phyloP scores from a whole-genome alignment of 768 basidiomycete species.

The Boletus huronensis region DNA sequence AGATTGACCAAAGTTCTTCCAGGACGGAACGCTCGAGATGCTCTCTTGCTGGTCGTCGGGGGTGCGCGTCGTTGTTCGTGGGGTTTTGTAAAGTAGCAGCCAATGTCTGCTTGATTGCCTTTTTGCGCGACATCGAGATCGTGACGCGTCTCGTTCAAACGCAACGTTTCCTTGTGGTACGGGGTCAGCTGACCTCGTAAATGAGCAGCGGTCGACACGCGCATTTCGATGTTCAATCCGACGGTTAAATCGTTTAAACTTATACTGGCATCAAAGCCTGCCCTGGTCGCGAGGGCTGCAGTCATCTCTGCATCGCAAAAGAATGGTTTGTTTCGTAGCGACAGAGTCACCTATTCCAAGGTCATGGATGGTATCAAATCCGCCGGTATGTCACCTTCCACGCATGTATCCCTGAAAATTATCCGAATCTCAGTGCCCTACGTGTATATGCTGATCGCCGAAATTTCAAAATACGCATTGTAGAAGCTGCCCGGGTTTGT shows the following conservation, averaged over 20 bases:
- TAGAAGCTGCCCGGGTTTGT: slow-evolving; percentile 59
- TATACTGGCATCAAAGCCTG: neutral
- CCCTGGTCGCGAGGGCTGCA: neutral
- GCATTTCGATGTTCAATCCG: neutral
- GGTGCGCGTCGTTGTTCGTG: neutral
- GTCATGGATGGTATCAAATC: slow-evolving; percentile 9
- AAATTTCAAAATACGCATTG: slow-evolving; percentile 71
- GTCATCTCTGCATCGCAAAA: neutral
- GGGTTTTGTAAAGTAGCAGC: neutral
- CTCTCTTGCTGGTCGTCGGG: slow-evolving; percentile 6
- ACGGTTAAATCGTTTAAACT: neutral
- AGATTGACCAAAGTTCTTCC: slow-evolving; percentile 30
- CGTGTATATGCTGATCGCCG: slow-evolving; percentile 51
- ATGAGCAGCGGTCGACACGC: neutral
- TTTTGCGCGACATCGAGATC: slow-evolving; percentile 12
- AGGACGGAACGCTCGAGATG: slow-evolving; percentile 11
- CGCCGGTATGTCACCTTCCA: slow-evolving; percentile 1
- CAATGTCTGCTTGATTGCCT: neutral
- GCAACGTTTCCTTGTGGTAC: neutral
- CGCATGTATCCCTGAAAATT: neutral
- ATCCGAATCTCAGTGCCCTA: slow-evolving; percentile 14
- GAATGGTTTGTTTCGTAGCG: neutral
- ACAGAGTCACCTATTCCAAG: neutral
- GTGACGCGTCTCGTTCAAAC: neutral
- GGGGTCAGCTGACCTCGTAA: slow-evolving; percentile 12